Conservation (phyloP, 2,329 filamentous ascomycete species). For the Lachnellula subtilissima region DNA sequence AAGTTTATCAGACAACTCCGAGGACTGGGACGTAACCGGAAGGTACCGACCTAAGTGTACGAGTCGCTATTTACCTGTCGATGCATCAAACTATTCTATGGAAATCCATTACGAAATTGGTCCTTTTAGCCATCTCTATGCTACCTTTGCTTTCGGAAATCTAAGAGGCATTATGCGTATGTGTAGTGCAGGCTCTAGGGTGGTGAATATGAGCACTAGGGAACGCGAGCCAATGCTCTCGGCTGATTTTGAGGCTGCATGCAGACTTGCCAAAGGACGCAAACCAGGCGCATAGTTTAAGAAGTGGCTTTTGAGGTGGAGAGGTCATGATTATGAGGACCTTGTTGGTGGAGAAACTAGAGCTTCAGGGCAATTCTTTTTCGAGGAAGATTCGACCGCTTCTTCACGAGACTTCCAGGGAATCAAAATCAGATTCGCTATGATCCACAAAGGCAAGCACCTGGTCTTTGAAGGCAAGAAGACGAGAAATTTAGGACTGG, state of each 20-base stretch:
- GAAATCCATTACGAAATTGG: background rate
- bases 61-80: background rate
- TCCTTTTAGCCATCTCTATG: conserved; percentile 1
- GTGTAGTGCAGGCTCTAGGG: background rate
- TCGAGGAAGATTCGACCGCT: background rate
- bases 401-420: background rate
- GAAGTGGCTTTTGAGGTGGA: background rate
- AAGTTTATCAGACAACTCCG: background rate
- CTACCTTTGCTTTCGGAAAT: conserved; percentile 3
- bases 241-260: background rate
- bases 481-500: background rate
- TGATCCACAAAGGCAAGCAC: background rate
- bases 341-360: background rate
- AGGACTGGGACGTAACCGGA: background rate
- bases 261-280: background rate
- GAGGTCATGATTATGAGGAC: background rate
- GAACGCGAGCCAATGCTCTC: background rate
- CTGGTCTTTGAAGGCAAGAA: background rate
- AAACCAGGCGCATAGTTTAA: background rate
- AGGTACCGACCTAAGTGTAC: background rate
- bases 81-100: background rate
- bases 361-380: background rate
- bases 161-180: conserved; percentile 8
- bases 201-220: background rate
- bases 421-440: background rate